Conservation (phyloP, 495 filamentous ascomycete species). For the Penicillium bialowiezense region DNA sequence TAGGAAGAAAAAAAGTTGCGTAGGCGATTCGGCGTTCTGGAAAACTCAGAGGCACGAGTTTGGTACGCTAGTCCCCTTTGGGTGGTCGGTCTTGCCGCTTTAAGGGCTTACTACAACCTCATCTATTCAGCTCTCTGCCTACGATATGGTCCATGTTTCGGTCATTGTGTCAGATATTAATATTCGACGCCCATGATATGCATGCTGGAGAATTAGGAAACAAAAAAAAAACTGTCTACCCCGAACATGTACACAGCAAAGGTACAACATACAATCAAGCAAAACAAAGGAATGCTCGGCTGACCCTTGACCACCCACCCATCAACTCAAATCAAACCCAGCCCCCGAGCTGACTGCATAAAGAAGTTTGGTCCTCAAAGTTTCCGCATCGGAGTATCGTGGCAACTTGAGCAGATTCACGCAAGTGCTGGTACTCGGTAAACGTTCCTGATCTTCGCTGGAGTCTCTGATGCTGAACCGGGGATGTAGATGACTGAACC, state of each 20-base stretch:
- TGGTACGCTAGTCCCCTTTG: conserved; percentile 21
- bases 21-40: conserved; percentile 32
- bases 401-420: conserved; percentile 95
- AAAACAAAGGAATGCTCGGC: not conserved
- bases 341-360: conserved; percentile 91
- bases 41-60: conserved; percentile 36
- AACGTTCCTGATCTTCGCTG: conserved; percentile 70
- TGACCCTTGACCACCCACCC: no score
- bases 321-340: conserved; percentile 87
- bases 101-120: conserved; percentile 19
- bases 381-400: conserved; percentile 62
- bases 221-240: not conserved
- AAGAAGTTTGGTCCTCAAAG: conserved; percentile 73
- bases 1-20: conserved; percentile 39
- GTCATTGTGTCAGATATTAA: not conserved
- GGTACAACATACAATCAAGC: not conserved
- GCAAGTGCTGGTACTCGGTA: conserved; percentile 95
- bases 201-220: conserved; percentile 11
- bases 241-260: conserved; percentile 1
- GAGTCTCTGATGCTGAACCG: conserved; percentile 88
- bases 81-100: conserved; percentile 17
- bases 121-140: no score
- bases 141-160: no score
- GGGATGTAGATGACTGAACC: conserved; percentile 83
- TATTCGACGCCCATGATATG: conserved; percentile 30